Conservation (phyloP, 1,139 yeast genomes). For the Blastobotrys capitulatus region DNA sequence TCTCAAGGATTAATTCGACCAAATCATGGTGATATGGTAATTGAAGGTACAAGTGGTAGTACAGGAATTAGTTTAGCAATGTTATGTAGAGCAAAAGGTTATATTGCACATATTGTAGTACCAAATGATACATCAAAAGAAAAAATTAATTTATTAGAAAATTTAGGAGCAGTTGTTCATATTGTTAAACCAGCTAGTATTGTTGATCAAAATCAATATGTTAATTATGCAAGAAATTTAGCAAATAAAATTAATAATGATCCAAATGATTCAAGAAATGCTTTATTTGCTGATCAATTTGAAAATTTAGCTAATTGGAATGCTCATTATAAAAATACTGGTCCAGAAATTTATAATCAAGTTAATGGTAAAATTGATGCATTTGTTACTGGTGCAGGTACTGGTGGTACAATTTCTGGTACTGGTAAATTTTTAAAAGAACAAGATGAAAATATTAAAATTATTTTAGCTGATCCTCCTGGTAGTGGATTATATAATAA, state of each 20-base stretch:
- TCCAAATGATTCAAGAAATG: conserved; percentile 33
- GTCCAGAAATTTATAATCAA: conserved; percentile 82
- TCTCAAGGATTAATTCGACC: conserved; percentile 52
- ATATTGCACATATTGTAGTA: conserved; percentile 83
- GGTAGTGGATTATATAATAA: conserved; percentile 89
- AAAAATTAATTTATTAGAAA: conserved; percentile 61
- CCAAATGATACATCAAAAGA: conserved; percentile 93
- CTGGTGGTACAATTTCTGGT: conserved; percentile 84
- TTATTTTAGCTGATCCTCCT: conserved; percentile 86
- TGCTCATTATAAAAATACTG: conserved; percentile 76
- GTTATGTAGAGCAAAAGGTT: conserved; percentile 82
- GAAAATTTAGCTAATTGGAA: conserved; percentile 91
- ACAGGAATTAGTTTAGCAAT: conserved; percentile 93
- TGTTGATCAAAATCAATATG: conserved; percentile 90
- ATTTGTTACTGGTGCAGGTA: conserved; percentile 75
- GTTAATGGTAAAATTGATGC: conserved; percentile 53
- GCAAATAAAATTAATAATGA: conserved; percentile 51
- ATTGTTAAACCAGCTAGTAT: conserved; percentile 93
- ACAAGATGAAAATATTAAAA: conserved; percentile 31
- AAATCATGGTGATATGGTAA: conserved; percentile 57
- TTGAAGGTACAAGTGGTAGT: conserved; percentile 94
- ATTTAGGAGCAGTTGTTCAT: conserved; percentile 81
- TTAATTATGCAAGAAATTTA: conserved; percentile 72
- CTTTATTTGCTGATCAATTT: conserved; percentile 91
- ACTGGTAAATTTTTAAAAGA: conserved; percentile 69